Base-by-base conservation (phyloP, 2,329 filamentous ascomycete species). In the Paecilomyces dactylethromorphus region DNA sequence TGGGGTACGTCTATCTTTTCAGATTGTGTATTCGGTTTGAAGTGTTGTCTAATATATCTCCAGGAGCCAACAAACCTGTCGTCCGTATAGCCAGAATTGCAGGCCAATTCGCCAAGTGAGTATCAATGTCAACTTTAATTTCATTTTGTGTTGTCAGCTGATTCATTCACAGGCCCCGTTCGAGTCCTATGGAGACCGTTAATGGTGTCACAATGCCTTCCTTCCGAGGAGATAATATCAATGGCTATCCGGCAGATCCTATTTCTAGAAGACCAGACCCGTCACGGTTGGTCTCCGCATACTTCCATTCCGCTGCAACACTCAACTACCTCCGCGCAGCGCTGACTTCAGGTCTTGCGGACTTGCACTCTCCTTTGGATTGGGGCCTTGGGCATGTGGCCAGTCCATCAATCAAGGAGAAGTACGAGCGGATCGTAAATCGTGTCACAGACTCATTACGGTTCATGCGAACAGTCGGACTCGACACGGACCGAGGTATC, bases 41-140 rank as follows among this genome's bases (percentile, higher is more conserved):
- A 21, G 11, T 2, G 13, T n/a, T 1, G 11, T 18, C 15, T 52
- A 52, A 61, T 24, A 11, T n/a, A 1, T 18, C 45, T 6, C 21
- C 54, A 79, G 76, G 78, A 39, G 81, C 82, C 24, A 86, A 87
- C 68, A 87, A 87, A 69, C 90, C 90, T 5, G 92, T 99, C 3
- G 91, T 99, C 54, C 87, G 94, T 65, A 96, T 99, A 69, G 94
- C 91, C 15, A 87, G 94, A 61, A 97, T 97, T 87, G 94, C 94
- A 12, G 94, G 94, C 3, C 94, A 99, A 80, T 99, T 96, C 70
- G 94, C 94, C 31, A 99, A 99, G 77, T 77, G 64, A 53, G 67
- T 59, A 32, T 13, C 53, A 3, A 18, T 22, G 6, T 4, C 15
- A 3, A 5, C 24, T 11, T 15, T 33, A 7, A 32, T 3, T 12